Conservation (phyloP, 1,284 basidiomycete genomes). For the Ceraceosorus guamensis region DNA sequence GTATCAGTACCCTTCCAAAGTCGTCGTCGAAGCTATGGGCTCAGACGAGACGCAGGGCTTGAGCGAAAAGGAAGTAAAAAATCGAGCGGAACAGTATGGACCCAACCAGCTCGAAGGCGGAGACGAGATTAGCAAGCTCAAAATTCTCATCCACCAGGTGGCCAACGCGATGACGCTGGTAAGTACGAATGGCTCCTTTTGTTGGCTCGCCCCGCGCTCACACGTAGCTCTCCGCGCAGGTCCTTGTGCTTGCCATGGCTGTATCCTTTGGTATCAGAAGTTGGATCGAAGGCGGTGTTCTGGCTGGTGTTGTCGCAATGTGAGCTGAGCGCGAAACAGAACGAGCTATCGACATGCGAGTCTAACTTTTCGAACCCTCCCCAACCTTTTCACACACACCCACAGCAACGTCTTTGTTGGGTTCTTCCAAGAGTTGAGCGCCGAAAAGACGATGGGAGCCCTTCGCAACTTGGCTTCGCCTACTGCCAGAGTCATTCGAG, state of each 20-base stretch:
- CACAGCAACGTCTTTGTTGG: constrained; percentile 51
- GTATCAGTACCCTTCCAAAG: constrained; percentile 11
- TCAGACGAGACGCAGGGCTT: constrained; percentile 13
- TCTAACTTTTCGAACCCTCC: too few relatives aligned
- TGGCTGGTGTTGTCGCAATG: constrained; percentile 59
- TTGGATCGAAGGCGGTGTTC: constrained; percentile 62
- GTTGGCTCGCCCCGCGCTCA: neutral
- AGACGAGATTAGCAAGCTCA: constrained; percentile 32
- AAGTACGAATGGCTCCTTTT: constrained; percentile 10
- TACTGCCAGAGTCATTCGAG: constrained; percentile 58
- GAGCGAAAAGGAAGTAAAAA: constrained; percentile 7
- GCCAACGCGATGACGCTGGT: constrained; percentile 47
- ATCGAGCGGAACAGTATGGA: constrained; percentile 24
- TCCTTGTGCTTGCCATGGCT: constrained; percentile 58
- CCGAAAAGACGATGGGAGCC: constrained; percentile 59
- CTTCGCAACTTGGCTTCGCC: constrained; percentile 59
- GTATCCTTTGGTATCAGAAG: constrained; percentile 58
- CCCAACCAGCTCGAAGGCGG: constrained; percentile 40
- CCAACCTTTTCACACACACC: neutral
- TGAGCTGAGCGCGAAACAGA: neutral
- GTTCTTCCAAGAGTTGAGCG: constrained; percentile 57
- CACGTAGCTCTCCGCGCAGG: constrained; percentile 5
- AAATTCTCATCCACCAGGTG: constrained; percentile 40
- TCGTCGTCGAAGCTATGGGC: constrained; percentile 11
- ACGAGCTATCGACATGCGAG: too few relatives aligned